Conservation (phyloP, 176 grass and related monocot genomes). For the Canna indica region DNA sequence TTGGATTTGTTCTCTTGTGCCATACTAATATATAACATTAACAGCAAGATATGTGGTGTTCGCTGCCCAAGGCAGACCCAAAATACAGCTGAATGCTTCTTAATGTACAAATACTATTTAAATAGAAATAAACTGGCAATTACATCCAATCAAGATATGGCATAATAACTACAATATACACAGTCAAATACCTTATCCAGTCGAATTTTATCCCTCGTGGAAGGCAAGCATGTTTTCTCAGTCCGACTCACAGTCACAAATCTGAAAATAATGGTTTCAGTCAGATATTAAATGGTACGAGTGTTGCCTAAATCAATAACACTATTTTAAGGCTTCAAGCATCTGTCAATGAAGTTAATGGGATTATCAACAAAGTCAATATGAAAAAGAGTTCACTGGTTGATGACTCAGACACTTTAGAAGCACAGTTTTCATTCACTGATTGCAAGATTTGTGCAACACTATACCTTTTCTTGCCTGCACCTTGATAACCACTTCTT, state of each 20-base stretch:
- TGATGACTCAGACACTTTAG: not conserved
- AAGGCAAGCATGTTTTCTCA: conserved; percentile 57
- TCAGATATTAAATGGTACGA: conserved; percentile 1
- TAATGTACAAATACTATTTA: not conserved
- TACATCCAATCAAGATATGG: not conserved
- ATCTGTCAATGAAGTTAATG: not conserved
- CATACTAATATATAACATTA: too few relatives aligned
- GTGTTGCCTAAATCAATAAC: conserved; percentile 1
- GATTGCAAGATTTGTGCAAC: not conserved
- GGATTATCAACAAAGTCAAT: not conserved
- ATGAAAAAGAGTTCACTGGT: too few relatives aligned
- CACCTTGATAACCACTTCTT: conserved; percentile 66
- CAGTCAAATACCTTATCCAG: conserved; percentile 54
- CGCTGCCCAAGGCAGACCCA: not conserved
- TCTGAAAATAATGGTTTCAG: conserved; percentile 38
- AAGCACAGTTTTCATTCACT: not conserved
- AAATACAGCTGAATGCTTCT: not conserved
- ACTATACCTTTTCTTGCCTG: conserved; percentile 72
- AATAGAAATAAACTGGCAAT: not conserved
- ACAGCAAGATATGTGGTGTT: too few relatives aligned
- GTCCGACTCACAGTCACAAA: conserved; percentile 83
- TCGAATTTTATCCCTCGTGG: conserved; percentile 44
- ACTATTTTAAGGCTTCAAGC: too few relatives aligned
- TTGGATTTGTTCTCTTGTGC: too few relatives aligned
- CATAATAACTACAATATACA: not conserved